These are phyloP conservation scores for Bidens hawaiensis DNA, from an alignment of 140 eudicot species.

Conservation along the genomic window DNA sequence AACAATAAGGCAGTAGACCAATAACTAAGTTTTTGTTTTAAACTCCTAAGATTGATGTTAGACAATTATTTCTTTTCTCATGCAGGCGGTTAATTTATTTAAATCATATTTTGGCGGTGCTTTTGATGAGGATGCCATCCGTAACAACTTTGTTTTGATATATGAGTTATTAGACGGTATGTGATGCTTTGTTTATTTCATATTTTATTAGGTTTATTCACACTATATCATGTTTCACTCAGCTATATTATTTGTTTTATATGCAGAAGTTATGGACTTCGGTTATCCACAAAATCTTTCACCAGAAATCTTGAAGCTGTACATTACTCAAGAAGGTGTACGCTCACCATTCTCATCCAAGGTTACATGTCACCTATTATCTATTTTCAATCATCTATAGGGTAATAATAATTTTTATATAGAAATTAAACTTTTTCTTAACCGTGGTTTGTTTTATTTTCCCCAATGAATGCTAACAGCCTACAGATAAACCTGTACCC, in stretches of 20 bases:
- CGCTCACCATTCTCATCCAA: slow-evolving; percentile 96
- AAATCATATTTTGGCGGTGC: slow-evolving; percentile 96
- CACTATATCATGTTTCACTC: background rate
- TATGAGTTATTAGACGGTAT: slow-evolving; percentile 92
- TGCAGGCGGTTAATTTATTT: slow-evolving; percentile 91
- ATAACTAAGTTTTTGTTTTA: background rate
- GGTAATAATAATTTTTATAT: background rate
- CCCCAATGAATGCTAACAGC: slow-evolving; percentile 37
- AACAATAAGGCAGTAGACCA: background rate
- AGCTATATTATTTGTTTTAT: slow-evolving; percentile 9
- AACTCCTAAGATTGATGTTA: background rate
- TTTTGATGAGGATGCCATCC: slow-evolving; percentile 97
- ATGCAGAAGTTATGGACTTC: slow-evolving; percentile 94
- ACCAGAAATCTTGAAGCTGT: slow-evolving; percentile 90
- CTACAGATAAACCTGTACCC: slow-evolving; percentile 89
- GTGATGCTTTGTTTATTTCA: background rate
- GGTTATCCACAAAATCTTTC: slow-evolving; percentile 99
- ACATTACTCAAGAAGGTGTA: slow-evolving; percentile 98
- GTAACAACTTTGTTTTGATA: slow-evolving; percentile 89
- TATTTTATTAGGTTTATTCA: background rate
- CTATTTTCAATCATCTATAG: background rate
- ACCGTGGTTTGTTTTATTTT: background rate
- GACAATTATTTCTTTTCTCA: background rate
- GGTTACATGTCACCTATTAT: slow-evolving; percentile 37
- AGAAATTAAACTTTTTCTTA: slow-evolving; percentile 16